Evolutionary conservation across 2,329 filamentous ascomycete genomes (phyloP), one percentile per base, ranked within the genome.

Genomic region (Phaeosphaeriaceae sp.): DNA sequence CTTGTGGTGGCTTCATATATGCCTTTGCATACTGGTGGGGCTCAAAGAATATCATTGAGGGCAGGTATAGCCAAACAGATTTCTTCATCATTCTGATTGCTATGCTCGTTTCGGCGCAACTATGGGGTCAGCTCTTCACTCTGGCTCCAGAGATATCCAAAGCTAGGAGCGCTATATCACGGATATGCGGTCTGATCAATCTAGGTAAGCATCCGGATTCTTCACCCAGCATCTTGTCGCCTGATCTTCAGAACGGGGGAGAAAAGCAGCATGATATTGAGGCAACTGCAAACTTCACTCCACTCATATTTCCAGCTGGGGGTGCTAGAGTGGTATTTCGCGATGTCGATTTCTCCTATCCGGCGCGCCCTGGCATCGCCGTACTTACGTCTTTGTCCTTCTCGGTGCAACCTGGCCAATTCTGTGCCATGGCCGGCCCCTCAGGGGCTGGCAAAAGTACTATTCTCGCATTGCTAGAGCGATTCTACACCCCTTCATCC

Each of bases 191-290:
- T 15, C 61, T 82, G 16, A 73, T 76, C 28, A 68, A 75, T 33
- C 55, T 75, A 2, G 67, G 70, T n/a, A 55, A 49, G 2, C 48
- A 63, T 36, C 48, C 55, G 11, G 42, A 50, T 7, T 17, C 50
- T n/a, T 44, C 90, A 0, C 90, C 92, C 0, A 91, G 96, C 59
- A 95, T 96, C 88, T 88, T 90, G 57, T 96, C 92, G 0, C 79
- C 97, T 9, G 87, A 91, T 50, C 83, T 89, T 56, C 83, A 96
- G 21, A 87, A 91, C 47, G 84, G 89, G 56, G 82, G 96, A 21
- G 55, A 59, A n/a, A 58, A 64, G 32, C 61, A 66, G 41, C 54
- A 50, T 15, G 70, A 75, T 39, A 20, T 74, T 6, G 71, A 74
- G 50, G 68, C 72, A 6, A 23, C 54, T 7, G 66, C 54, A 11